Evolutionary conservation across 2,329 filamentous ascomycete species (phyloP), one percentile per base, ranked within the genome.

Genomic region (Tolypocladium pustulatum): DNA sequence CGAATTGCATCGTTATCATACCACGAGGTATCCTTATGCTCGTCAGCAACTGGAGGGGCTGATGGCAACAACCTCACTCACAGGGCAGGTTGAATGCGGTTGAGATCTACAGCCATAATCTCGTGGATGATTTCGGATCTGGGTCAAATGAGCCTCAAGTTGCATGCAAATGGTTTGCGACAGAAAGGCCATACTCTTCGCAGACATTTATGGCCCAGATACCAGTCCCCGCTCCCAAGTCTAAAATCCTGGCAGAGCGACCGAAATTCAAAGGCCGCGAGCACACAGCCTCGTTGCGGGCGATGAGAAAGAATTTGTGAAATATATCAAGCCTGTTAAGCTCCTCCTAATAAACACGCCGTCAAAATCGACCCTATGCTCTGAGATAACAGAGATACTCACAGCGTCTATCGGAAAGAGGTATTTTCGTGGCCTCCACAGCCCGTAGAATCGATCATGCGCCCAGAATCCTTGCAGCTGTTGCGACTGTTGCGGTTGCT

Each of bases 201-300:
- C 89, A 88, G 74, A 96, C 88, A 64, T 93, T 88, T 65, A 95
- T 89, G 46, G 88, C 84, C 93, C 93, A 97, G 61, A 96, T 93
- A 43, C 91, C 91, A 1, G 91, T 96, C 25, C 92, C 93, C 62
- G 88, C 92, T 49, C 91, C 93, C 57, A 96, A 69, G 66, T 88
- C 85, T 49, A 88, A 69, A 54, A 88, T 78, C 56, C 75, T 73
- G 36, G 67, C 68, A 4, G 52, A 57, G 54, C 57, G 61, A 25
- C 61, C 60, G 49, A 32, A 61, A 57, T 54, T 57, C 30, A 65
- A 62, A 37, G 46, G 62, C 58, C 61, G 58, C 34, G 57, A 63
- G 58, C 58, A 71, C 2, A 68, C 62, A 37, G 65, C 65, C 2
- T 78, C 71, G 41, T 80, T 76, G 62, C 87, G 84, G 55, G 84